phyloP scores from a whole-genome alignment of 495 filamentous ascomycete species.

The Aspergillus asperescens region DNA sequence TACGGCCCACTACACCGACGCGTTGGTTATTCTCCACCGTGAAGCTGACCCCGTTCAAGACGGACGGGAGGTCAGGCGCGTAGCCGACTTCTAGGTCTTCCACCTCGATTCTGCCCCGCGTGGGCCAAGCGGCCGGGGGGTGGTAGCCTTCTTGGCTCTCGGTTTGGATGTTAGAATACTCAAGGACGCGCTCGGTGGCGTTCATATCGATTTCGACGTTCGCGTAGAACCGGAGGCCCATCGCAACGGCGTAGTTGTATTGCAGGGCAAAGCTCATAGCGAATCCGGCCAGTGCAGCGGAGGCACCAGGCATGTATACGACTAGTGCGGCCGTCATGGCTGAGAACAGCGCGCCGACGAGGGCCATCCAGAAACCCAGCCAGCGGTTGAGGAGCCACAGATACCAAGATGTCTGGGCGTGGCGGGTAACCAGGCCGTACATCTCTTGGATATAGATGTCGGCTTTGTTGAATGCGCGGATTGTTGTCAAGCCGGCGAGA shows the following conservation, averaged over 20 bases:
- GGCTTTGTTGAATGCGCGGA: slow-evolving; percentile 62
- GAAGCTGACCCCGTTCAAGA: slow-evolving; percentile 72
- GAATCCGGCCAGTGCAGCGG: slow-evolving; percentile 75
- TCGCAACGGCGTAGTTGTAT: slow-evolving; percentile 46
- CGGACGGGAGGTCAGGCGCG: slow-evolving; percentile 67
- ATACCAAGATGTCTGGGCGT: slow-evolving; percentile 55
- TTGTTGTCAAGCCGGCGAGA: slow-evolving; percentile 63
- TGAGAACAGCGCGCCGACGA: slow-evolving; percentile 67
- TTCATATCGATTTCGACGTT: slow-evolving; percentile 77
- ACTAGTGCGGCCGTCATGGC: slow-evolving; percentile 59
- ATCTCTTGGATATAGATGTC: slow-evolving; percentile 58
- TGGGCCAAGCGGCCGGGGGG: slow-evolving; percentile 75
- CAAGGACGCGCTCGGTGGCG: slow-evolving; percentile 72
- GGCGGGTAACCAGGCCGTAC: slow-evolving; percentile 58
- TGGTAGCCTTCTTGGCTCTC: slow-evolving; percentile 55
- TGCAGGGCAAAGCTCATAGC: slow-evolving; percentile 58
- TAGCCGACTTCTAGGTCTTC: slow-evolving; percentile 69
- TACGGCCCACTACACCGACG: slow-evolving; percentile 78
- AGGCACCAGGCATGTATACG: slow-evolving; percentile 56
- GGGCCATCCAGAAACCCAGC: slow-evolving; percentile 65
- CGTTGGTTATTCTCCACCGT: slow-evolving; percentile 65
- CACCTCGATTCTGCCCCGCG: slow-evolving; percentile 68
- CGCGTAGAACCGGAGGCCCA: slow-evolving; percentile 46
- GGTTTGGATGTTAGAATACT: slow-evolving; percentile 67
- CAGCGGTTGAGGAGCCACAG: slow-evolving; percentile 67